Base-by-base conservation (phyloP, 1,139 yeast genomes). In the Lodderomyces oxycetoniae region DNA sequence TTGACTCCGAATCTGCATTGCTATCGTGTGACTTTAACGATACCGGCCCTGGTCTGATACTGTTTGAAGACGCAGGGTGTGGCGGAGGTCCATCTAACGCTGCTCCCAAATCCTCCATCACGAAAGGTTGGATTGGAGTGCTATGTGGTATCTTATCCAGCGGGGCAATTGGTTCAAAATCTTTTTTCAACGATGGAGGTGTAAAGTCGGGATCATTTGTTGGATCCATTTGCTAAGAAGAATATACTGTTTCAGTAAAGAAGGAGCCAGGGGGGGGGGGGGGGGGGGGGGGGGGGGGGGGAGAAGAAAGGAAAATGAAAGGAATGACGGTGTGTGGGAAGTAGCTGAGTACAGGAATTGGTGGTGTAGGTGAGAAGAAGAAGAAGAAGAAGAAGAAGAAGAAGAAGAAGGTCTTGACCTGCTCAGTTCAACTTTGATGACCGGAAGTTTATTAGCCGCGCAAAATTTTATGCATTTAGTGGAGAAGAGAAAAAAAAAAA, bases 191-290 rank as follows among this genome's bases (percentile, higher is more conserved):
- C 9, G 84, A 75, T 3, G 88, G 86, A 6, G 89, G 88, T 32
- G 75, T 72, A 54, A 82, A 83, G 53, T 81, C 75, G 20, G 91
- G 89, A 47, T 82, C 91, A 59, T 77, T 74, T 5, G 85, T 80
- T 20, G 93, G 93, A 52, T 83, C 93, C 93, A 83, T 82, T 20
- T 10, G 14, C 11, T n/a, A n/a, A n/a, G n/a, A n/a, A n/a, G n/a
- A n/a, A n/a, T n/a, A n/a, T n/a, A n/a, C n/a, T n/a, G n/a, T n/a
- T n/a, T n/a, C n/a, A n/a, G n/a, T n/a, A n/a, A n/a, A n/a, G n/a
- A n/a, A n/a, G n/a, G n/a, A n/a, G n/a, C n/a, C n/a, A n/a, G n/a
- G n/a, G n/a, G n/a, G n/a, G n/a, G n/a, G n/a, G n/a, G n/a, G n/a
- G n/a, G n/a, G n/a, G n/a, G n/a, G n/a, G n/a, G n/a, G n/a, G n/a